Evolutionary conservation across 225 moss, liverwort and hornwort genomes (phyloP), one percentile per base, ranked within the genome.

Genomic region (Polytrichum formosum): DNA sequence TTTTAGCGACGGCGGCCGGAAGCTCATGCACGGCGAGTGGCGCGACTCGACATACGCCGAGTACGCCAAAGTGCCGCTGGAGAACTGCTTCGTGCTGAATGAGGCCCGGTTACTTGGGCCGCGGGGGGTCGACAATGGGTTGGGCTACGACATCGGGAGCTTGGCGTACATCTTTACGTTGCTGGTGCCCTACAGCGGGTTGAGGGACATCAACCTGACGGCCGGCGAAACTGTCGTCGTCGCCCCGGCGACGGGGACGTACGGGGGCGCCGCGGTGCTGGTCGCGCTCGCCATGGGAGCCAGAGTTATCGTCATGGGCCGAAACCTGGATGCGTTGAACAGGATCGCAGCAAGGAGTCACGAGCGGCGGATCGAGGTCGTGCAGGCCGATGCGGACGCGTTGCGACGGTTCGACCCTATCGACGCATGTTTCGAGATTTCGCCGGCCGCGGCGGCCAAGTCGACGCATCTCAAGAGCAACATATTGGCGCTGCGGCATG

Each of bases 211-310:
- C 23, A 60, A 54, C 9, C 68, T 75, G 1, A 56, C 16, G 28
- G 58, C 74, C 3, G 74, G 74, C 5, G 74, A 75, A 22, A 75
- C 74, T 8, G 53, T 75, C 0, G n/a, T 75, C 18, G 68, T 75
- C 1, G 30, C 55, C 28, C 55, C 27, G 22, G 74, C 74, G 4
- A 67, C 67, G 0, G 74, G 74, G 16, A 13, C 6, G 4, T 68
- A 33, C 26, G 74, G 74, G 2, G 31, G 54, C 5, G 68, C 74
- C 2, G 67, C 74, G 2, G 69, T 75, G 26, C 5, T 20, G 13
- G 74, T 75, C 54, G 68, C 74, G 5, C 64, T 65, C 17, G 74
- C 74, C 20, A 74, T 74, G 74, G 74, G 74, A 30, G 74, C 74
- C 13, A 59, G 22, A n/a, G 74, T 63, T 26, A 28, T 63, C 10